Conservation (phyloP, 2,329 filamentous ascomycete genomes). For the Verticillium dahliae region DNA sequence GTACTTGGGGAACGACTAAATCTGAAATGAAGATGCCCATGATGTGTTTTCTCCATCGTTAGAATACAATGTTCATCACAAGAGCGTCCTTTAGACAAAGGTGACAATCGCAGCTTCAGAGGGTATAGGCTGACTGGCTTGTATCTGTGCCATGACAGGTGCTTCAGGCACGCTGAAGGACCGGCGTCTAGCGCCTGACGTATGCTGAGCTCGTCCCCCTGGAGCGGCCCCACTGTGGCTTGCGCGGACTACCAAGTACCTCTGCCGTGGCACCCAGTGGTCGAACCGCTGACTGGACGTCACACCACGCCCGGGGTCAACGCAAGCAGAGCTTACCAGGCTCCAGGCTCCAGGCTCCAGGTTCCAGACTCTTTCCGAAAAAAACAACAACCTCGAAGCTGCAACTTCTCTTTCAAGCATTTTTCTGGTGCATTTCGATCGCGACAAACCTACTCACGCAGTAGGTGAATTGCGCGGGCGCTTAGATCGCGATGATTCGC, state of each 20-base stretch:
- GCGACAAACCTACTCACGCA: background rate
- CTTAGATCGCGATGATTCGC: slow-evolving; percentile 7
- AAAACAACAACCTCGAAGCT: background rate
- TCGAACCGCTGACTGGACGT: background rate
- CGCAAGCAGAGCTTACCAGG: background rate
- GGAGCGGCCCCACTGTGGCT: background rate
- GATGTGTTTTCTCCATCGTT: too few relatives aligned
- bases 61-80: too few relatives aligned
- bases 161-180: too few relatives aligned
- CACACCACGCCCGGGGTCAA: background rate
- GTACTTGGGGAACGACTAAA: too few relatives aligned
- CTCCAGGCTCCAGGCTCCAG: background rate
- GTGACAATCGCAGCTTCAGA: too few relatives aligned
- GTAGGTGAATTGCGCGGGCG: slow-evolving; percentile 7
- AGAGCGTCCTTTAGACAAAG: too few relatives aligned
- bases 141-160: too few relatives aligned
- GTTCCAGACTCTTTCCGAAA: background rate
- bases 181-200: too few relatives aligned
- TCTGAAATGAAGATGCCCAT: too few relatives aligned
- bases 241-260: background rate
- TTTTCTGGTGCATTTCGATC: background rate
- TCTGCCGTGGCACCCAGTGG: background rate
- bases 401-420: background rate
- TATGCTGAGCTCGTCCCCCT: background rate
- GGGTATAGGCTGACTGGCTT: too few relatives aligned